phyloP scores from a whole-genome alignment of 2,329 filamentous ascomycete genomes.

The Phaeomoniella chlamydospora region DNA sequence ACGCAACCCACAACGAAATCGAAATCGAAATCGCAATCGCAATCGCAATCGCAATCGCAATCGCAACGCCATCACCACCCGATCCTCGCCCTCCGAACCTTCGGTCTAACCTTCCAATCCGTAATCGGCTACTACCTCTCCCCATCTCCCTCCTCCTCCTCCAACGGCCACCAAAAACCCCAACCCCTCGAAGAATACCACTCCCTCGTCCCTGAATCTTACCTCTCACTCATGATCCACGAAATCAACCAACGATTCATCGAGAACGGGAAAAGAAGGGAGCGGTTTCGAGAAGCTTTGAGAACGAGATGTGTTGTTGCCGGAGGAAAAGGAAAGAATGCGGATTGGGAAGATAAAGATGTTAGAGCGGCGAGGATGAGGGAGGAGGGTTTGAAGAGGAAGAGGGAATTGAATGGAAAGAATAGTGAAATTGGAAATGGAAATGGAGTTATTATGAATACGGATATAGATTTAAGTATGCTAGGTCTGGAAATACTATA shows the following conservation, averaged over 20 bases:
- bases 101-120: slow-evolving; percentile 68
- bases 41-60: slow-evolving; percentile 39
- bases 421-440: too few relatives aligned
- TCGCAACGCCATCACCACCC: slow-evolving; percentile 31
- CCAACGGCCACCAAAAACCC: too few relatives aligned
- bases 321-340: slow-evolving; percentile 10
- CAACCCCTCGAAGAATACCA: too few relatives aligned
- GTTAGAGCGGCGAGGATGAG: slow-evolving; percentile 23
- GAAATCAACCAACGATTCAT: slow-evolving; percentile 52
- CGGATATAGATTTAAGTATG: too few relatives aligned
- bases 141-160: too few relatives aligned
- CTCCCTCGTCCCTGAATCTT: slow-evolving; percentile 52
- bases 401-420: slow-evolving; percentile 10
- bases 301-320: slow-evolving; percentile 3
- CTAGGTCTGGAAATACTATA: too few relatives aligned
- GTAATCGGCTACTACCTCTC: slow-evolving; percentile 63
- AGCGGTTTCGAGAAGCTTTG: slow-evolving; percentile 19
- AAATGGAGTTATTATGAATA: too few relatives aligned
- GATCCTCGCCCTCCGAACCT: slow-evolving; percentile 74
- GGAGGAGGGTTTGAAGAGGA: slow-evolving; percentile 23
- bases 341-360: slow-evolving; percentile 22
- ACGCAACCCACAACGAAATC: too few relatives aligned
- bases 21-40: slow-evolving; percentile 33
- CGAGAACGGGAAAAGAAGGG: slow-evolving; percentile 23
- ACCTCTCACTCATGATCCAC: slow-evolving; percentile 51